phyloP scores from a whole-genome alignment of 2,329 filamentous ascomycete species.

The Diaporthe vexans region DNA sequence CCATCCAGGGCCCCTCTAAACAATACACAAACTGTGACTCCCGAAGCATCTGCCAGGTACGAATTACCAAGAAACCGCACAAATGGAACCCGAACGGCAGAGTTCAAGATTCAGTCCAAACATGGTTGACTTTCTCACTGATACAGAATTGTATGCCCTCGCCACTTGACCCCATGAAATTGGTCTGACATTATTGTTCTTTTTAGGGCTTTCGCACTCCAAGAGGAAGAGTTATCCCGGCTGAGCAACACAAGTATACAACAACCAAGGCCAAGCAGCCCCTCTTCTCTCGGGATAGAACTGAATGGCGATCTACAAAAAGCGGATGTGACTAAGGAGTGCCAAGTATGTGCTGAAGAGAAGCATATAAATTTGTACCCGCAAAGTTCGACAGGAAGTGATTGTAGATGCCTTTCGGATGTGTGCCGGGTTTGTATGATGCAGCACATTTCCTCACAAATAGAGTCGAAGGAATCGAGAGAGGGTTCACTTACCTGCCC shows the following conservation, averaged over 20 bases:
- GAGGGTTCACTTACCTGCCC: slow-evolving; percentile 29
- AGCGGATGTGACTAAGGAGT: neutral
- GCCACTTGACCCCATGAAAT: neutral
- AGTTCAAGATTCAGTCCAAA: neutral
- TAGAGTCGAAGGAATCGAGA: slow-evolving; percentile 26
- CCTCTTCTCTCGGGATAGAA: neutral
- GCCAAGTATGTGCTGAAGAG: slow-evolving; percentile 20
- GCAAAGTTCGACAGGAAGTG: neutral
- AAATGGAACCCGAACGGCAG: neutral
- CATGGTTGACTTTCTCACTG: slow-evolving; percentile 9
- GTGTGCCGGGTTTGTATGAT: slow-evolving; percentile 25
- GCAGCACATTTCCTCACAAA: slow-evolving; percentile 29
- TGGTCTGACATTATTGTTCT: neutral
- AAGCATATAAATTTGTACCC: slow-evolving; percentile 27
- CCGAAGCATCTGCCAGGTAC: no score
- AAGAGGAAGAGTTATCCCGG: neutral
- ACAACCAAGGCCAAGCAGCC: neutral
- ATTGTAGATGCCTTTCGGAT: slow-evolving; percentile 29
- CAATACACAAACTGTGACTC: no score
- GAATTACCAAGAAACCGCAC: neutral
- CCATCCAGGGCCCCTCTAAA: neutral
- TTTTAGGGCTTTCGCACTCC: slow-evolving; percentile 17
- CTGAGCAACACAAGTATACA: neutral
- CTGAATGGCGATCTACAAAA: neutral
- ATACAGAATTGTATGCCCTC: slow-evolving; percentile 23